These are phyloP conservation scores for Fragaria ananassa DNA, from an alignment of 306 rosid genomes.

Conservation along the genomic window DNA sequence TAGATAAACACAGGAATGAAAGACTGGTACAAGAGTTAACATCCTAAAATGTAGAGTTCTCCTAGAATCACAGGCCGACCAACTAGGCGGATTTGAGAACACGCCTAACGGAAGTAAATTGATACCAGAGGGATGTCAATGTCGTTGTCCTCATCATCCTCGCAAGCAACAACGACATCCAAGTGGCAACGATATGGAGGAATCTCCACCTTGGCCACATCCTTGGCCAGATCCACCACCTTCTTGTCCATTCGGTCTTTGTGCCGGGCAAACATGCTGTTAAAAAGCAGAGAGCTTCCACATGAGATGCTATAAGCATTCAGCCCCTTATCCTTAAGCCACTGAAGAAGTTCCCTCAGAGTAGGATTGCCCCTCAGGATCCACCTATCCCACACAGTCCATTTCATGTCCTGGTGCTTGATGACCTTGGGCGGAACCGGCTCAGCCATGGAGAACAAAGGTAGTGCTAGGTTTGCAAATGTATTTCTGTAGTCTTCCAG, in stretches of 20 bases:
- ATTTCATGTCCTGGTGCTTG: constrained; percentile 68
- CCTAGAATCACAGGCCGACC: constrained; percentile 32
- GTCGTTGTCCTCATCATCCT: constrained; percentile 89
- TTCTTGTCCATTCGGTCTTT: constrained; percentile 78
- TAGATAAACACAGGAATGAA: background rate
- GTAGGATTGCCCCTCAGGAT: constrained; percentile 68
- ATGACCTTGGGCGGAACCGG: constrained; percentile 86
- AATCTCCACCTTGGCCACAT: constrained; percentile 68
- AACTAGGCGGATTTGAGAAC: constrained; percentile 10
- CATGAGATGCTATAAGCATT: constrained; percentile 81
- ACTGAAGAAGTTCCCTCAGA: constrained; percentile 60
- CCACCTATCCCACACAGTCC: constrained; percentile 99
- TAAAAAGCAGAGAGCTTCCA: constrained; percentile 72
- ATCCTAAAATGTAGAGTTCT: constrained; percentile 21
- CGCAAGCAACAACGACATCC: constrained; percentile 91
- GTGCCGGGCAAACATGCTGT: constrained; percentile 71
- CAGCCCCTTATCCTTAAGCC: constrained; percentile 75
- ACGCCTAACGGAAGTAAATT: constrained; percentile 71
- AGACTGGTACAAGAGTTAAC: background rate
- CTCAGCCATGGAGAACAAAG: constrained; percentile 86
- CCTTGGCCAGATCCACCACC: constrained; percentile 73
- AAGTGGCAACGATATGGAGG: constrained; percentile 71
- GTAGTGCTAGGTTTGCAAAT: constrained; percentile 82
- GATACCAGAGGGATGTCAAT: constrained; percentile 85
- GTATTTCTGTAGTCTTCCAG: constrained; percentile 90